Base-by-base conservation (phyloP, 2,329 filamentous ascomycete species). In the Cordyceps javanica region DNA sequence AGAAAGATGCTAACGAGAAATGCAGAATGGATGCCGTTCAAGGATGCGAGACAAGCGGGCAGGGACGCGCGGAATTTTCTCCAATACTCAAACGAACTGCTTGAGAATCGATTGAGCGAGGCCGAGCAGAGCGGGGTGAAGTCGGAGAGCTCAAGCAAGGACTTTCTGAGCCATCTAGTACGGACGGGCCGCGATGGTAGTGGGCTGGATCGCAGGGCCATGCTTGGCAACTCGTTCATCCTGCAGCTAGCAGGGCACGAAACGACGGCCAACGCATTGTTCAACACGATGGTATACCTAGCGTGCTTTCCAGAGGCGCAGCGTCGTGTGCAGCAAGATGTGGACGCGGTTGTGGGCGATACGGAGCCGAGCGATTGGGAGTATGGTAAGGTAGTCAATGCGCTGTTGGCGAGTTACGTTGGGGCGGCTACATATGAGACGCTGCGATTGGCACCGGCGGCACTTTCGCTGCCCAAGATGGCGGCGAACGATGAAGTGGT, bases 341-440 rank as follows among this genome's bases (percentile, higher is more conserved):
- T 94, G 26, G 85, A 91, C 67, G 72, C 74, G 14, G 81, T 89
- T 10, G 75, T 92, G 28, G 81, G 82, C 23, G 75, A 78, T 36
- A 71, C 75, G 16, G 80, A 87, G 23, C 78, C 83, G 5, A 70
- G 72, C 0, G 77, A 81, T 8, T 93, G 89, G 90, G 78, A 84
- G 64, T 93, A 90, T 68, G 88, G 92, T 45, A 71, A 75, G 11
- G 76, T 82, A 63, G 77, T 92, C 61, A 84, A 82, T 44, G 75
- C 79, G 9, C 77, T 94, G 59, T 82, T 90, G 63, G 82, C 79
- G 11, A 84, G 85, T 60, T 86, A 90, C 78, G 73, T 87, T 10
- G 90, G 87, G 19, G 89, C 90, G 4, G 82, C 87, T 64, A 81
- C 93, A 78, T 89, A 91, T 66, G 90, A 94, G 74, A 85, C 87